Evolutionary conservation across 1,139 yeast genomes (phyloP).

Genomic region (Suhomyces anneliseae): DNA sequence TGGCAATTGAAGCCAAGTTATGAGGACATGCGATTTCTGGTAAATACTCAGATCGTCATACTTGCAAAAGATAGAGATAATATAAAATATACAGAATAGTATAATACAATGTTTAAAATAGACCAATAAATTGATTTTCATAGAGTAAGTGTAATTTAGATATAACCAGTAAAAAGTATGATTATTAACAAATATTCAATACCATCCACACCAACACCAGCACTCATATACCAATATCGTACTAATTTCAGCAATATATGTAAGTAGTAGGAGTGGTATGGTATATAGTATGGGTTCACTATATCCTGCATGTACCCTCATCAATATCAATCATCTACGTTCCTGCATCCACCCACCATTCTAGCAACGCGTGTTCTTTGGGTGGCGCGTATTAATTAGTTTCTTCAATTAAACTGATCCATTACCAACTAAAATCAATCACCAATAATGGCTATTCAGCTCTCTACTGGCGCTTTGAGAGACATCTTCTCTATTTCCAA

Average conservation of each 20-base stretch:
- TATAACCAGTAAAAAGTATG: no score
- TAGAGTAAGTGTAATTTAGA: no score
- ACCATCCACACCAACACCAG: no score
- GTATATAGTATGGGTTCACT: no score
- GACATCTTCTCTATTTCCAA: conserved; percentile 17
- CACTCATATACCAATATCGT: no score
- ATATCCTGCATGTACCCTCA: background rate
- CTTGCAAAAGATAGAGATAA: no score
- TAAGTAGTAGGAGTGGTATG: no score
- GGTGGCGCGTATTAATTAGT: conserved; percentile 6
- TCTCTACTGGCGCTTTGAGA: conserved; percentile 15
- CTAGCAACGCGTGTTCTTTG: conserved; percentile 1
- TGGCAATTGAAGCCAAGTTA: conserved; percentile 43
- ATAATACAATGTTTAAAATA: background rate
- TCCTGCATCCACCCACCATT: background rate
- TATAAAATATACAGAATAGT: no score
- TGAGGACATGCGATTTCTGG: conserved; percentile 10
- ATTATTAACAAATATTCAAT: no score
- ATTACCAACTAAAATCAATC: background rate
- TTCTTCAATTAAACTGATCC: background rate
- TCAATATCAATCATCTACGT: background rate
- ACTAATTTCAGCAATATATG: no score
- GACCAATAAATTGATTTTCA: no score
- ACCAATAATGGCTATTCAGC: conserved; percentile 7
- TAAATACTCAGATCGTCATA: background rate